These are phyloP conservation scores for Globisporangium solare DNA, from an alignment of 352 stramenopile species.

Conservation along the genomic window DNA sequence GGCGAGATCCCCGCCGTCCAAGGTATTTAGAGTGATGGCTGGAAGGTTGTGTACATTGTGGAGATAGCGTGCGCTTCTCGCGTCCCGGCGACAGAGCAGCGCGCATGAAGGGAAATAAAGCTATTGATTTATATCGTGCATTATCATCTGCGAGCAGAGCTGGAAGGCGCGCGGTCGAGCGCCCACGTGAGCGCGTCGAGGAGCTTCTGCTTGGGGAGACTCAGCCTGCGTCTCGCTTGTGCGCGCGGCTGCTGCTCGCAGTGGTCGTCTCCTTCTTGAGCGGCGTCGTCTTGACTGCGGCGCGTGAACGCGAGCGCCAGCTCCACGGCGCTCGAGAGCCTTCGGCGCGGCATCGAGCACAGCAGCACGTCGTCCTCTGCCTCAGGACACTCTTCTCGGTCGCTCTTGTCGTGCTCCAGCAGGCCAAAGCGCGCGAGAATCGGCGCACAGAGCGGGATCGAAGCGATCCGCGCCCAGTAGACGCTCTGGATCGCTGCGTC, in stretches of 20 bases:
- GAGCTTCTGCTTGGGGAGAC: conserved; percentile 66
- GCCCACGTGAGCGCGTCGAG: conserved; percentile 45
- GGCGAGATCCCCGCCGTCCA: conserved; percentile 59
- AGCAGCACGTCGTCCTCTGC: conserved; percentile 2
- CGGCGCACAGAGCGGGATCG: conserved; percentile 38
- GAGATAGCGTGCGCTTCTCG: too few species aligned
- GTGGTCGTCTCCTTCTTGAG: conserved; percentile 21
- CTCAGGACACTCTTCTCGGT: conserved; percentile 12
- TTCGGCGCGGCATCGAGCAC: conserved; percentile 38
- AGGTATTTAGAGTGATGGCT: conserved; percentile 48
- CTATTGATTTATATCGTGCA: too few species aligned
- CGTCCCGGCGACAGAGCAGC: too few species aligned
- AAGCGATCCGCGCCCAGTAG: conserved; percentile 30
- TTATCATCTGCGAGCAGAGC: too few species aligned
- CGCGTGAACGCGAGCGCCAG: conserved; percentile 33
- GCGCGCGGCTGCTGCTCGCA: conserved; percentile 7
- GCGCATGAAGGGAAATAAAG: too few species aligned
- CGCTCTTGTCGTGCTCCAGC: conserved; percentile 2
- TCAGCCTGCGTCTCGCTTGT: conserved; percentile 27
- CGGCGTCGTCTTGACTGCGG: too few species aligned
- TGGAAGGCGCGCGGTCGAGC: background rate
- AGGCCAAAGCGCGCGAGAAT: conserved; percentile 7
- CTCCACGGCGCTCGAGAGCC: conserved; percentile 45
- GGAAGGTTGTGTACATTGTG: too few species aligned
- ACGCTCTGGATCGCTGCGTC: conserved; percentile 54